Conservation (phyloP, 768 basidiomycete species). For the Boletus insuetus region DNA sequence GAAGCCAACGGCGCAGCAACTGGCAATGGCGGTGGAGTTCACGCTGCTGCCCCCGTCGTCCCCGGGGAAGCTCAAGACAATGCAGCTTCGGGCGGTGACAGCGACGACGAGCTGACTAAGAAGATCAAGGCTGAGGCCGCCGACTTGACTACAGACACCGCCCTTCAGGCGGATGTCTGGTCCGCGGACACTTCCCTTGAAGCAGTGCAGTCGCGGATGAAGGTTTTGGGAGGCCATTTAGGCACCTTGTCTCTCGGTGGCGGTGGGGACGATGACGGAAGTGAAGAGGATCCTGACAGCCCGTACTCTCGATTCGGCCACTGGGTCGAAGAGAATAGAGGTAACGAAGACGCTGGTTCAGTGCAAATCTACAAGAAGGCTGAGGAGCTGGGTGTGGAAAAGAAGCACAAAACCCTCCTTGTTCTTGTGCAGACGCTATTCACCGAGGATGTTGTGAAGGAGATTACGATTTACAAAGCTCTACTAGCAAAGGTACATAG, state of each 20-base stretch:
- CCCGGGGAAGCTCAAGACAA: constrained; percentile 42
- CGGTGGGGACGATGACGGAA: constrained; percentile 77
- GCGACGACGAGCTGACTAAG: constrained; percentile 84
- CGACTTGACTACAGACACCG: constrained; percentile 61
- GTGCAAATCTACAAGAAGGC: constrained; percentile 84
- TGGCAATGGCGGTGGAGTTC: constrained; percentile 46
- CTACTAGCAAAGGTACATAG: constrained; percentile 66
- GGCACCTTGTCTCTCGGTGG: constrained; percentile 47
- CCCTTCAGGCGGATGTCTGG: constrained; percentile 76
- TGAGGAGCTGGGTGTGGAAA: constrained; percentile 87
- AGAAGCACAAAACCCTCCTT: constrained; percentile 88
- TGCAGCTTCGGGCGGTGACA: constrained; percentile 55
- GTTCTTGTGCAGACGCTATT: constrained; percentile 85
- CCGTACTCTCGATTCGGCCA: constrained; percentile 80
- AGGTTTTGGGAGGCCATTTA: constrained; percentile 60
- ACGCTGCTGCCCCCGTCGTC: constrained; percentile 36
- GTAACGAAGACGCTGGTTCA: constrained; percentile 33
- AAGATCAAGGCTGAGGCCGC: constrained; percentile 92
- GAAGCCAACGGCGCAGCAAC: constrained; percentile 55
- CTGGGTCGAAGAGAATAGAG: constrained; percentile 79
- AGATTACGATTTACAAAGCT: constrained; percentile 63
- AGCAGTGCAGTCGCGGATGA: constrained; percentile 81
- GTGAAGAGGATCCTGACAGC: constrained; percentile 82
- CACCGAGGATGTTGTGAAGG: constrained; percentile 61
- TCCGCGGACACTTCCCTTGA: constrained; percentile 88